Percentiles rank a stretch among this genome's conserved stretches.
Conservation (phyloP, 192 early-diverging fungal species). For the Phlyctochytrium arcticum region DNA sequence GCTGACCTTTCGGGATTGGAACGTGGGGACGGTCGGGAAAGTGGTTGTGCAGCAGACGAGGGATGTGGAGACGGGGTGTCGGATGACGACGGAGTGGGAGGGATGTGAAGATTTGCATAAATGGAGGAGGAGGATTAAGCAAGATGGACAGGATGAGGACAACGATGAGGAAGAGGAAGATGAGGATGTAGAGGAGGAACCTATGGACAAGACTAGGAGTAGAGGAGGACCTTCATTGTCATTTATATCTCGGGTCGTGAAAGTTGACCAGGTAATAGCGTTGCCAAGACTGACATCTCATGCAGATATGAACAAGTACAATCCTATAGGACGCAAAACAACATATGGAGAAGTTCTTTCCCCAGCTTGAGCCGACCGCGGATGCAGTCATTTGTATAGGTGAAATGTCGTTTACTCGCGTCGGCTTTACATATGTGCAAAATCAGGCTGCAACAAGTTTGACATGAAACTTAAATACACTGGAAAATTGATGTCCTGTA, state of each 20-base stretch:
- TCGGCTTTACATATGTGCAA: no score
- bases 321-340: conserved; percentile 1
- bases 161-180: neutral
- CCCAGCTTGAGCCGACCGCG: conserved; percentile 6
- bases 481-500: no score
- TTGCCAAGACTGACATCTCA: neutral
- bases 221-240: neutral
- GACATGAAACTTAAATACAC: no score
- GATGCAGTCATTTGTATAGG: conserved; percentile 15
- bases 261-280: conserved; percentile 14
- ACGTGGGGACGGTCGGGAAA: neutral
- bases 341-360: conserved; percentile 17
- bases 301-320: neutral
- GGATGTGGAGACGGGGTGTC: conserved; percentile 1
- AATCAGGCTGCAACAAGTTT: no score
- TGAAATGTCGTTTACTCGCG: conserved; percentile 2
- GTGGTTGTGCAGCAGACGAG: conserved; percentile 13
- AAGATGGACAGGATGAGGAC: neutral
- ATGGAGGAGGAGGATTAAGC: neutral
- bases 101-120: no score
- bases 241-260: conserved; percentile 15
- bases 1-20: conserved; percentile 7
- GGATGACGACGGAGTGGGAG: conserved; percentile 8
- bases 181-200: neutral
- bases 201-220: no score